A percentile compares a stretch with the other conserved stretches of the same genome.
Conservation (phyloP, 2,329 filamentous ascomycete genomes). For the Hypoxylon sp. region DNA sequence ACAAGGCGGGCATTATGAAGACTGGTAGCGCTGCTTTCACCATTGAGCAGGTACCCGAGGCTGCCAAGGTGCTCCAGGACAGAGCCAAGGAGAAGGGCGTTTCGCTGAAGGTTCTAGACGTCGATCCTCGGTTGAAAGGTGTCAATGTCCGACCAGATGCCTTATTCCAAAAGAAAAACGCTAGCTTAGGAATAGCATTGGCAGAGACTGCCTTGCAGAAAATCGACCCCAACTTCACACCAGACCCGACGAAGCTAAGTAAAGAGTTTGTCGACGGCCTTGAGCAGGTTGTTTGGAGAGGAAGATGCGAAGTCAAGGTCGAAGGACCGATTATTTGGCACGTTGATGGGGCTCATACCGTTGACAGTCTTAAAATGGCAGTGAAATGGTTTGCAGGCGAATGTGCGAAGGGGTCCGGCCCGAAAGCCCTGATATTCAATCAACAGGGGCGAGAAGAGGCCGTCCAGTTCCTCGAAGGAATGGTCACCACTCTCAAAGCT, state of each 20-base stretch:
- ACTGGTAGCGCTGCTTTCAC: constrained; percentile 70
- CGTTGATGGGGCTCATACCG: constrained; percentile 93
- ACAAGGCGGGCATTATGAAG: constrained; percentile 82
- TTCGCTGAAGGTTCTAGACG: constrained; percentile 61
- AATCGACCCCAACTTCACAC: constrained; percentile 57
- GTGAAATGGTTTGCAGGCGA: constrained; percentile 83
- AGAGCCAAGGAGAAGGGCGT: constrained; percentile 70
- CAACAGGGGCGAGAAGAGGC: constrained; percentile 76
- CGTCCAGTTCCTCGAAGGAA: constrained; percentile 66
- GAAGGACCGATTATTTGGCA: constrained; percentile 80
- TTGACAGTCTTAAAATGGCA: constrained; percentile 87
- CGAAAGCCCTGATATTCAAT: constrained; percentile 84
- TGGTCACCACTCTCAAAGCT: constrained; percentile 58
- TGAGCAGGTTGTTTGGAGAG: constrained; percentile 81
- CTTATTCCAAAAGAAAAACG: constrained; percentile 72
- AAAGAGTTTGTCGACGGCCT: constrained; percentile 79
- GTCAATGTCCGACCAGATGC: constrained; percentile 68
- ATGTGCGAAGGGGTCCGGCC: constrained; percentile 48
- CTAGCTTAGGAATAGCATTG: constrained; percentile 64
- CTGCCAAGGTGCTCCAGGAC: constrained; percentile 62
- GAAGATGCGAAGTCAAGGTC: constrained; percentile 77
- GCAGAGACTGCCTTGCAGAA: constrained; percentile 65
- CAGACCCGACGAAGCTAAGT: constrained; percentile 62
- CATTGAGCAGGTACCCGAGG: constrained; percentile 65
- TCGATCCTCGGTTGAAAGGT: constrained; percentile 62